Evolutionary conservation across 352 stramenopile species (phyloP).

Genomic region (Phytophthora brassicae): DNA sequence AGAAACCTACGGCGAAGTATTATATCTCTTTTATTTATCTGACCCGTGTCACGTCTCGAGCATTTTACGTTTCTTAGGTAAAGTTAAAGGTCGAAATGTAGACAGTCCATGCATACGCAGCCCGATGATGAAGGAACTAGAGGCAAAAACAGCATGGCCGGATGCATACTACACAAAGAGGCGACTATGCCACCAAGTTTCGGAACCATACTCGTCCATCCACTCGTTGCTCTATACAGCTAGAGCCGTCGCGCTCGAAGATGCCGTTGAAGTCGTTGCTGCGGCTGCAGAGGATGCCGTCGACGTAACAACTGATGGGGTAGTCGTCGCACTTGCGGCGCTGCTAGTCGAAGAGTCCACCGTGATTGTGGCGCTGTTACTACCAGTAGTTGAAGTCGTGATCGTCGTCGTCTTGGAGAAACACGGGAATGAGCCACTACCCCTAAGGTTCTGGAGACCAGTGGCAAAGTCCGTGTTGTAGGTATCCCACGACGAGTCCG

Average conservation of each 20-base stretch:
- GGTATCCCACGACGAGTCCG: slow-evolving; percentile 55
- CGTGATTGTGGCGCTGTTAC: slow-evolving; percentile 29
- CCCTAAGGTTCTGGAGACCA: slow-evolving; percentile 63
- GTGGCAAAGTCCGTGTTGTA: slow-evolving; percentile 78
- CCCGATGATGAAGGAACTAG: slow-evolving; percentile 12
- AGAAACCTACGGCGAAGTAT: too few relatives aligned
- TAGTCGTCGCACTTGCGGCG: slow-evolving; percentile 22
- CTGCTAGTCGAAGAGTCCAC: slow-evolving; percentile 26
- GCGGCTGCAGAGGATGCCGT: slow-evolving; percentile 13
- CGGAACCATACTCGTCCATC: slow-evolving; percentile 12
- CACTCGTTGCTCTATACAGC: slow-evolving; percentile 26
- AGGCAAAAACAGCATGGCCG: slow-evolving; percentile 25
- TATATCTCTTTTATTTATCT: slow-evolving; percentile 7
- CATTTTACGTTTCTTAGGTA: slow-evolving; percentile 33
- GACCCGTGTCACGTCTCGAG: slow-evolving; percentile 4
- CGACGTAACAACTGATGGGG: not conserved
- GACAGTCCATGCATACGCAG: slow-evolving; percentile 17
- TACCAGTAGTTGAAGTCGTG: slow-evolving; percentile 31
- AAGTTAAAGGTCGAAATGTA: slow-evolving; percentile 26
- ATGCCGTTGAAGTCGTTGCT: slow-evolving; percentile 16
- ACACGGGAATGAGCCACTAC: slow-evolving; percentile 74
- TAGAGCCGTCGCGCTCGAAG: slow-evolving; percentile 23
- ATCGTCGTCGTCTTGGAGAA: slow-evolving; percentile 45
- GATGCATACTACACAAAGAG: slow-evolving; percentile 36
- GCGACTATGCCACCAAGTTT: slow-evolving; percentile 19